Evolutionary conservation across 805 yeast genomes (phyloP), one percentile per base, ranked within the genome.

Genomic region (Candida caryicola): DNA sequence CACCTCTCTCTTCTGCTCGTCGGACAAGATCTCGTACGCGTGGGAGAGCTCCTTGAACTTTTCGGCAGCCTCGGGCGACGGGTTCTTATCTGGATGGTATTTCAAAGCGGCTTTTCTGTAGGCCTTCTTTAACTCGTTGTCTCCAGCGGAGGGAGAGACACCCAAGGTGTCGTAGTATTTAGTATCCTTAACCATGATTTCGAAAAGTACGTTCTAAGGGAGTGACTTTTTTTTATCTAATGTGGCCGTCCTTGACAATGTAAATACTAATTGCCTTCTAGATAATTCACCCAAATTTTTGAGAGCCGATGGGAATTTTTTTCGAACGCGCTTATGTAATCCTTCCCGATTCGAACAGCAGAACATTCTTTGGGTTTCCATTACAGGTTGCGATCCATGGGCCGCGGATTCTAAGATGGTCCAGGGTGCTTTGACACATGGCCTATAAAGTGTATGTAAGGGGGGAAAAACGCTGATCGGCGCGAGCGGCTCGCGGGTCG

Each of bases 31-130:
- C 65, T 91, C 98, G 60, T 91, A 75, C 5, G 97, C 96, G 44
- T 79, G 78, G 3, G 91, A 81, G 55, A 88, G 76, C 60, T 88
- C 96, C 66, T 91, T 91, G 66, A 91, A 91, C 68, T 86, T 89
- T 59, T 91, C 98, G 37, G 95, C 93, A 12, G 95, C 96, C 63
- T 90, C 98, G 37, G 85, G 89, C 13, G 82, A 73, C 40, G 88
- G 81, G 55, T 81, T 81, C 69, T 85, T 85, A 67, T 85, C 95
- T 48, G 95, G 95, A 61, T 85, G 95, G 64, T 74, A 81, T 55
- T 81, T 85, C 55, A 85, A 73, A 14, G 95, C 95, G 30, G 85
- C 76, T 54, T 82, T 76, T 74, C 91, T 79, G 68, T 85, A 85
- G 19, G 90, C 91, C 56, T 85, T 85, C 63, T 84, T 85, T 60